A percentile compares a stretch with the other conserved stretches of the same genome.
phyloP scores from a whole-genome alignment of 1,139 yeast genomes.

The Taphrina populina region DNA sequence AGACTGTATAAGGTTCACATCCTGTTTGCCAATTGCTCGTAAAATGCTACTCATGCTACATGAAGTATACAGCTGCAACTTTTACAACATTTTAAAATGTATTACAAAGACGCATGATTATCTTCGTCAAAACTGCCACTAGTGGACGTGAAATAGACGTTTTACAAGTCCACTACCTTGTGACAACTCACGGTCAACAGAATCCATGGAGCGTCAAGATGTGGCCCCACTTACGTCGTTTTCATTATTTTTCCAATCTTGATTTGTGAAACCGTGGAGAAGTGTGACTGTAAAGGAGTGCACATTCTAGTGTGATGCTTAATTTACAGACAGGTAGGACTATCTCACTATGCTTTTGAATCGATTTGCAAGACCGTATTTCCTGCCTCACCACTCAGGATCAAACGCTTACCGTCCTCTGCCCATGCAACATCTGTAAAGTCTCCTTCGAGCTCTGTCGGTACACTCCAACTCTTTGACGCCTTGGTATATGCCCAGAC shows the following conservation, averaged over 20 bases:
- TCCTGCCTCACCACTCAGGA: conserved; percentile 14
- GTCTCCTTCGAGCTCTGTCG: conserved; percentile 7
- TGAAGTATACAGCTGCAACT: too few species aligned
- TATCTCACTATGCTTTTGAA: neutral
- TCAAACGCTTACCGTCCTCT: conserved; percentile 12
- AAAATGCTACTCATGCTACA: too few species aligned
- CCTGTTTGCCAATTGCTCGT: conserved; percentile 49
- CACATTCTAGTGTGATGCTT: neutral
- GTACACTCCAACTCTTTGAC: conserved; percentile 29
- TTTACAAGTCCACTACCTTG: too few species aligned
- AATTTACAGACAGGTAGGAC: neutral
- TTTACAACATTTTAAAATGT: too few species aligned
- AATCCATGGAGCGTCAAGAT: too few species aligned
- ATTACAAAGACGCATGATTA: too few species aligned
- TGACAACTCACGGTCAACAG: too few species aligned
- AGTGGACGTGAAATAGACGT: too few species aligned
- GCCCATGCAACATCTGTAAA: conserved; percentile 28
- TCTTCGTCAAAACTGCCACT: too few species aligned
- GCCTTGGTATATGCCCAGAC: conserved; percentile 31
- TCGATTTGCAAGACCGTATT: neutral
- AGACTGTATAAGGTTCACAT: conserved; percentile 75
- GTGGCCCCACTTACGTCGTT: too few species aligned
- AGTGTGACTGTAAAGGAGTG: neutral
- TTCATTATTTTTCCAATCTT: too few species aligned
- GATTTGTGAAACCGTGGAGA: too few species aligned